Evolutionary conservation across 2,329 filamentous ascomycete genomes (phyloP).

Genomic region (Calonectria pseudoreteaudii): DNA sequence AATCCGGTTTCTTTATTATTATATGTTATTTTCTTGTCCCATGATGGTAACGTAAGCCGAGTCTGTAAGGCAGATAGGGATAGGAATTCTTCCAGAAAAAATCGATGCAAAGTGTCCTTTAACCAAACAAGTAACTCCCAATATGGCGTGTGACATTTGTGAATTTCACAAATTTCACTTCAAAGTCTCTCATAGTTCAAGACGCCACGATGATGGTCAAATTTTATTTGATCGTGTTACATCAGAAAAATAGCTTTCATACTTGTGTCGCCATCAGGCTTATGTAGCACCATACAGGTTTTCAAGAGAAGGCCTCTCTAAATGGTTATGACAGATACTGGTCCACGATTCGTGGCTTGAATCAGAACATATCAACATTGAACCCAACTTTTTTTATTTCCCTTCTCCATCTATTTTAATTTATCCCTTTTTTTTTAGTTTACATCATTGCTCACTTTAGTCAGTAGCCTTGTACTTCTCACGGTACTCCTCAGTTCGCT

Average conservation of each 20-base stretch:
- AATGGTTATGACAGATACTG: not conserved
- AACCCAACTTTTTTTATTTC: not conserved
- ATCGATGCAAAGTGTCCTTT: not conserved
- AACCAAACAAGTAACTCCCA: not conserved
- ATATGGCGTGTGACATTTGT: not conserved
- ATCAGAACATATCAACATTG: not conserved
- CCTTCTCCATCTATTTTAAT: not conserved
- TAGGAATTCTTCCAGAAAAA: not conserved
- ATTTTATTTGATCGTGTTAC: not conserved
- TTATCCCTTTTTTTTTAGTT: not conserved
- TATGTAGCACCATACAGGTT: not conserved
- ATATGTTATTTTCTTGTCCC: not conserved
- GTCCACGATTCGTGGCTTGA: not conserved
- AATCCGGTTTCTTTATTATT: not conserved
- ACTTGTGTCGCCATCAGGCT: not conserved
- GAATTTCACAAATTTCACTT: not conserved
- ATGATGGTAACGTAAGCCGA: not conserved
- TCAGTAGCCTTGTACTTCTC: conserved; percentile 72
- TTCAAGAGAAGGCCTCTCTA: not conserved
- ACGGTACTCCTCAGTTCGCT: conserved; percentile 80
- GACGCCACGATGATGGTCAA: not conserved
- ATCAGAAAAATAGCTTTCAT: not conserved
- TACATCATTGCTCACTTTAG: conserved; percentile 42
- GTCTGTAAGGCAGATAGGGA: not conserved
- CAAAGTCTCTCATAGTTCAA: not conserved